Conservation (phyloP, 1,284 basidiomycete species). For the Sporisorium graminicola region DNA sequence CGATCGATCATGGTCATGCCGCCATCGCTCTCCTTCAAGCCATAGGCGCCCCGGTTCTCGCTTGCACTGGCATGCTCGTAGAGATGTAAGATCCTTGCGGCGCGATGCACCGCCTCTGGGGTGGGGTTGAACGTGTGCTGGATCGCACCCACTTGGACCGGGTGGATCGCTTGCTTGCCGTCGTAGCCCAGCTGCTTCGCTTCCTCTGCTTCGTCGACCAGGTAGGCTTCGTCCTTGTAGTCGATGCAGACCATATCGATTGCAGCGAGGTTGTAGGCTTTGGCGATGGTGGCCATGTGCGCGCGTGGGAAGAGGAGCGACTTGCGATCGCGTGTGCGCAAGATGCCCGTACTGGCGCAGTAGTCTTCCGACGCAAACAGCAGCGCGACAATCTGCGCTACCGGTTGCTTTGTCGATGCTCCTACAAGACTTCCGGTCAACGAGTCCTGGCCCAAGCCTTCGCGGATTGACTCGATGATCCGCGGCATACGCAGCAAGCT, state of each 20-base stretch:
- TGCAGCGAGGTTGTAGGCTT: conserved; percentile 84
- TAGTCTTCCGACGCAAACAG: conserved; percentile 69
- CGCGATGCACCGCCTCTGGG: conserved; percentile 80
- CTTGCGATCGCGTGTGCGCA: conserved; percentile 79
- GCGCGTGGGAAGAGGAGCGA: conserved; percentile 90
- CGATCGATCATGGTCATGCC: conserved; percentile 81
- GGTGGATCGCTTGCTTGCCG: conserved; percentile 87
- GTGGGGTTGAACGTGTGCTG: conserved; percentile 83
- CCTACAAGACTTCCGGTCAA: neutral
- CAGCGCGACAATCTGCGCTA: conserved; percentile 50
- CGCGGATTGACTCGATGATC: conserved; percentile 47
- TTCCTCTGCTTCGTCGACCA: conserved; percentile 83
- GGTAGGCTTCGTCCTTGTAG: conserved; percentile 81
- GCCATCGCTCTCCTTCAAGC: conserved; percentile 72
- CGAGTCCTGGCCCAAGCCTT: conserved; percentile 8
- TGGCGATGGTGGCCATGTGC: conserved; percentile 84
- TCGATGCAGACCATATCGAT: conserved; percentile 90
- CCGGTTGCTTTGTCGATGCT: neutral
- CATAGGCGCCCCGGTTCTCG: conserved; percentile 75
- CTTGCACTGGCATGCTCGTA: conserved; percentile 71
- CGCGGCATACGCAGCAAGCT: conserved; percentile 55
- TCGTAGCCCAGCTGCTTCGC: conserved; percentile 65
- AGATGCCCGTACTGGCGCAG: conserved; percentile 86
- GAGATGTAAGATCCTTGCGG: conserved; percentile 76
- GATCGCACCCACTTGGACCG: conserved; percentile 83